Evolutionary conservation across 2,329 filamentous ascomycete genomes (phyloP), one percentile per base, ranked within the genome.

Genomic region (Aspergillus sp.): DNA sequence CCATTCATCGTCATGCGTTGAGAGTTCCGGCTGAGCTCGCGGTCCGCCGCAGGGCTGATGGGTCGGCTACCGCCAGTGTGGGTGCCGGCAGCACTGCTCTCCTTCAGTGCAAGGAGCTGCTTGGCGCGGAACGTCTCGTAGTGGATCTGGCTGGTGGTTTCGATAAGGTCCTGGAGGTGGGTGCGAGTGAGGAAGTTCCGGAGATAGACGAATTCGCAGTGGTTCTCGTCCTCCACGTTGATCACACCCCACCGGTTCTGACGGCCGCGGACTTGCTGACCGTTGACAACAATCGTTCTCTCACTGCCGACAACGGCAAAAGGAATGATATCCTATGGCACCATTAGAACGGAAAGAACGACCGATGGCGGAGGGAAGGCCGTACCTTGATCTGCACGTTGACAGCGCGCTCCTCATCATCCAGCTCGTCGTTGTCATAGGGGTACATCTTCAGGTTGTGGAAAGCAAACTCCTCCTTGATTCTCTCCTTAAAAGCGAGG

Each of bases 391-490:
- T 99, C 72, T 96, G 89, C 54, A 85, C 86, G 79, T 97, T 97
- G 77, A 96, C 81, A 57, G 87, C 87, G 66, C 91, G 88, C 81
- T 99, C 94, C 81, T 99, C 94, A 60, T 94, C 89, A 71, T 99
- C 94, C 65, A 97, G 88, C 82, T 99, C 94, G 68, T 99, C 94
- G 72, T 97, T 97, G 76, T 99, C 94, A 76, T 99, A 99, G 56
- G 94, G 94, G 82, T 96, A 99, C 94, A 99, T 99, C 83, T 96
- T 93, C 70, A 99, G 85, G 83, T 97, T 97, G 85, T 99, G 94
- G 88, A 99, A 99, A 54, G 89, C 81, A 74, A 99, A 99, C 76
- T 99, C 94, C 82, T 97, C 94, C 88, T 96, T 97, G 82, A 99
- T 99, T 74, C 88, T 86, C 80, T 97, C 91, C 86, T 99, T 99